These are phyloP conservation scores for Morella rubra DNA, from an alignment of 306 rosid species.

Conservation along the genomic window DNA sequence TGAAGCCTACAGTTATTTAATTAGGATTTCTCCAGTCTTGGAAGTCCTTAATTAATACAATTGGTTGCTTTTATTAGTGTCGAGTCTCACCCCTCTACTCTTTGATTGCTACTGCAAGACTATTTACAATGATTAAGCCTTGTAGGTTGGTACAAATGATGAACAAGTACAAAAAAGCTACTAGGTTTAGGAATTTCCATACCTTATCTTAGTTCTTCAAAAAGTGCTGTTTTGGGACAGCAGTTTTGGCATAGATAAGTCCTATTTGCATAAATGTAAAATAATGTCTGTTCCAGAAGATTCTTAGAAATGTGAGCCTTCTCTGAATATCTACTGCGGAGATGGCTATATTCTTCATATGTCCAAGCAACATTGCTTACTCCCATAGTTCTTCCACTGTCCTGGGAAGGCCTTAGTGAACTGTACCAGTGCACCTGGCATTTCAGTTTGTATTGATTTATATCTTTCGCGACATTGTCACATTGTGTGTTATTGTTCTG, in stretches of 20 bases:
- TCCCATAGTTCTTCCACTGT: conserved; percentile 11
- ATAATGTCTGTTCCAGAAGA: not conserved
- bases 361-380: conserved; percentile 7
- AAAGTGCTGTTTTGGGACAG: conserved; percentile 3
- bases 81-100: not conserved
- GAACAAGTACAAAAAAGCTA: not conserved
- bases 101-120: not conserved
- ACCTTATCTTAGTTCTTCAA: not conserved
- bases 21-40: not conserved
- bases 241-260: not conserved
- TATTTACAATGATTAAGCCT: conserved; percentile 1
- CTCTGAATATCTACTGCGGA: conserved; percentile 8
- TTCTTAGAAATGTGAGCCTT: conserved; percentile 8
- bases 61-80: not conserved
- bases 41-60: not conserved
- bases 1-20: not conserved
- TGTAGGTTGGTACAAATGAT: not conserved
- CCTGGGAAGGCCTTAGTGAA: not conserved
- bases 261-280: not conserved
- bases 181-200: not conserved
- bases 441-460: conserved; percentile 9
- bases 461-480: conserved; percentile 19
- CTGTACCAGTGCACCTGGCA: not conserved
- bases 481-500: not conserved
- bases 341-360: conserved; percentile 24